phyloP scores from a whole-genome alignment of 768 basidiomycete species.

The Nevesoporus exiguus region DNA sequence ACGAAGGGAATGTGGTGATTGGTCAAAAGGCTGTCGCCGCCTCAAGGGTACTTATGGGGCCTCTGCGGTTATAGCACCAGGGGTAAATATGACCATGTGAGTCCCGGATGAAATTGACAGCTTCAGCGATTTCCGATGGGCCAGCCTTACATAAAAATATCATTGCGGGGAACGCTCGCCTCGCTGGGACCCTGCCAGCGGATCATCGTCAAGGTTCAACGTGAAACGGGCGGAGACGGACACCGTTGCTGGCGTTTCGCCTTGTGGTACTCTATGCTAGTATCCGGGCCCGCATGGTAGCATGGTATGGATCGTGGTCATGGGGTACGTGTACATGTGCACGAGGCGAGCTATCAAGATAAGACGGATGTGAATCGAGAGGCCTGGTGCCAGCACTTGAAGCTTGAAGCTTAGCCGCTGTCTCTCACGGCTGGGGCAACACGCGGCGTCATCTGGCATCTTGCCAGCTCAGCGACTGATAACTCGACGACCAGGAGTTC shows the following conservation, averaged over 20 bases:
- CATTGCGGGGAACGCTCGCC: not conserved
- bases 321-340: too few species aligned
- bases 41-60: slow-evolving; percentile 14
- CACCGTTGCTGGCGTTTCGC: not conserved
- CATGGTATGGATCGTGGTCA: too few species aligned
- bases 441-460: not conserved
- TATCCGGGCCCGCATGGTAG: too few species aligned
- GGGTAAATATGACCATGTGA: slow-evolving; percentile 4
- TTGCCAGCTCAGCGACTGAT: too few species aligned
- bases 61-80: not conserved
- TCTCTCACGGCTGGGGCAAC: not conserved
- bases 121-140: not conserved
- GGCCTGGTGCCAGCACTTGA: too few species aligned
- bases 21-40: not conserved
- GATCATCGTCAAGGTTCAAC: not conserved
- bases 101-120: slow-evolving; percentile 14
- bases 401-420: not conserved
- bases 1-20: not conserved
- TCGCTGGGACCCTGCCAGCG: not conserved
- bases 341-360: not conserved
- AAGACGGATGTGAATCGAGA: not conserved
- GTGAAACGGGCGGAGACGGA: not conserved
- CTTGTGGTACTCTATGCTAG: too few species aligned
- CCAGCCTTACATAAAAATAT: not conserved
- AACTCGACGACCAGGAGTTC: too few species aligned